Evolutionary conservation across 257 asterid genomes (phyloP).

Genomic region (Solanum chiquidenum): DNA sequence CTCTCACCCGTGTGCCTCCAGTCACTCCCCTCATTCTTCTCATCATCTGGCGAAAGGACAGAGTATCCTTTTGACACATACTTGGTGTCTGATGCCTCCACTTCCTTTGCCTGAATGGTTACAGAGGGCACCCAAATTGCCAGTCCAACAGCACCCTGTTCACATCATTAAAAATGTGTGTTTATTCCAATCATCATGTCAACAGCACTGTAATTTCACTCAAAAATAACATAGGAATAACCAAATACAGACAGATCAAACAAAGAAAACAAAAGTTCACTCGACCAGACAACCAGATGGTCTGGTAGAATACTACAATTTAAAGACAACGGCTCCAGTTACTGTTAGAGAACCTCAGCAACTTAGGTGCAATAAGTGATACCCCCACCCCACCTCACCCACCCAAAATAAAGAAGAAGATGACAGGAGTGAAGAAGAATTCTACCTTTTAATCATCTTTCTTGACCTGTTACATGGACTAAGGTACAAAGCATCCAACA

Average conservation of each 20-base stretch:
- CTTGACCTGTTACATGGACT: not conserved
- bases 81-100: conserved; percentile 37
- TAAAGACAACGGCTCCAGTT: not conserved
- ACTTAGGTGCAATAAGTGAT: not conserved
- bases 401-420: not conserved
- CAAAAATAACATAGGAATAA: not conserved
- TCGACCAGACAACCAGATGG: not conserved
- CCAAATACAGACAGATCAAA: not conserved
- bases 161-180: not conserved
- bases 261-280: not conserved
- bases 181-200: not conserved
- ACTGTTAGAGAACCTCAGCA: not conserved
- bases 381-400: not conserved
- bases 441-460: not conserved
- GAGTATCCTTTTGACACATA: conserved; percentile 46
- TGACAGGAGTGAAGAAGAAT: not conserved
- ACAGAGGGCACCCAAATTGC: conserved; percentile 99
- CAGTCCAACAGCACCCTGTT: conserved; percentile 97
- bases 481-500: not conserved
- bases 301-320: not conserved
- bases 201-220: not conserved
- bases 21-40: conserved; percentile 27
- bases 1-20: conserved; percentile 41
- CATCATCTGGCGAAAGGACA: conserved; percentile 52
- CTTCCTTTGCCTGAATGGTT: conserved; percentile 65